Conservation (phyloP, 768 basidiomycete species). For the Termitomyces sp. region DNA sequence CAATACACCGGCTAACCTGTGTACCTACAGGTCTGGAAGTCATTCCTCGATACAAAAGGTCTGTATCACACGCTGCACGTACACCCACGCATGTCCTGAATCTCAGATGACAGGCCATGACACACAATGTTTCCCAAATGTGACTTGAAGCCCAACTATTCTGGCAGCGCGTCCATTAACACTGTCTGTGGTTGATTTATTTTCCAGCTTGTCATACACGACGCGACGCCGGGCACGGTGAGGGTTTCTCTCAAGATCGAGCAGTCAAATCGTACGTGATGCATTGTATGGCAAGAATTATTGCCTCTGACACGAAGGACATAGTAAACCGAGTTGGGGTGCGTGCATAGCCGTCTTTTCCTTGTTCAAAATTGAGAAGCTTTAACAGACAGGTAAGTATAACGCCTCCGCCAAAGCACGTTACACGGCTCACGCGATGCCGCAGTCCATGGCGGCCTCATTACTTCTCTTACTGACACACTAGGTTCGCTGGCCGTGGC, state of each 20-base stretch:
- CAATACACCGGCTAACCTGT: not conserved
- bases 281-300: not conserved
- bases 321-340: slow-evolving; percentile 83
- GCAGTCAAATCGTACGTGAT: slow-evolving; percentile 58
- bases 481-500: slow-evolving; percentile 82
- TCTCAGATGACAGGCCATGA: slow-evolving; percentile 58
- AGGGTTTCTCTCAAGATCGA: slow-evolving; percentile 68
- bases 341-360: slow-evolving; percentile 16
- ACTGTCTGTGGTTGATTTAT: not conserved
- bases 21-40: slow-evolving; percentile 65
- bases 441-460: slow-evolving; percentile 72
- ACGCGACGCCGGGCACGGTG: slow-evolving; percentile 67
- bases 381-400: slow-evolving; percentile 37
- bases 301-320: not conserved
- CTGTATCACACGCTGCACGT: not conserved
- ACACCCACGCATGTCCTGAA: not conserved
- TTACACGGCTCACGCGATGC: not conserved
- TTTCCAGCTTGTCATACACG: slow-evolving; percentile 52
- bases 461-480: slow-evolving; percentile 79
- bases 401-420: not conserved
- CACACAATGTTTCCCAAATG: slow-evolving; percentile 73
- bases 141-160: slow-evolving; percentile 22
- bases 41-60: slow-evolving; percentile 75
- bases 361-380: not conserved
- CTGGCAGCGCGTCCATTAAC: not conserved